Evolutionary conservation across 768 basidiomycete species (phyloP).

Genomic region (Mycena floridula): DNA sequence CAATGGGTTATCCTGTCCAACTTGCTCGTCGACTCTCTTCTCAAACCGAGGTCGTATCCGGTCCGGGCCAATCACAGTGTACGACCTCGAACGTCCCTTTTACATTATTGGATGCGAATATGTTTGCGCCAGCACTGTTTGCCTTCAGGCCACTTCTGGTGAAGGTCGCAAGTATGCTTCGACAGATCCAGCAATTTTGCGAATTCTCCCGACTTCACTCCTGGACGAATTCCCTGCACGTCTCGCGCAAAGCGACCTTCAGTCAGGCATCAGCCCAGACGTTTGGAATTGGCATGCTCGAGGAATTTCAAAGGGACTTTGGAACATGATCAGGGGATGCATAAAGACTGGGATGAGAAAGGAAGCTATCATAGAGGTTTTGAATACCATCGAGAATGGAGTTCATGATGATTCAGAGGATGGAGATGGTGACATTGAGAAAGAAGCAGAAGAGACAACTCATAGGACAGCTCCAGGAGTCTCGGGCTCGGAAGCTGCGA

Average conservation of each 20-base stretch:
- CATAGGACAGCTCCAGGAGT: background rate
- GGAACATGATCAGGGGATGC: slow-evolving; percentile 65
- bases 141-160: too few species aligned
- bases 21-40: slow-evolving; percentile 49
- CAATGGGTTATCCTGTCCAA: slow-evolving; percentile 74
- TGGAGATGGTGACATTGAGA: slow-evolving; percentile 5
- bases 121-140: slow-evolving; percentile 48
- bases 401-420: slow-evolving; percentile 19
- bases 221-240: slow-evolving; percentile 71
- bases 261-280: slow-evolving; percentile 50
- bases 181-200: slow-evolving; percentile 67
- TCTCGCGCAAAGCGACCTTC: slow-evolving; percentile 48
- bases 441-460: slow-evolving; percentile 1
- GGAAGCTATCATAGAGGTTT: slow-evolving; percentile 54
- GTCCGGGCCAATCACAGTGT: slow-evolving; percentile 70
- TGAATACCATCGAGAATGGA: slow-evolving; percentile 53
- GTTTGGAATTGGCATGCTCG: slow-evolving; percentile 77
- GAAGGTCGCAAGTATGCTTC: slow-evolving; percentile 68
- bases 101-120: slow-evolving; percentile 86
- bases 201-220: slow-evolving; percentile 59
- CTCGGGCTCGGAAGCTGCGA: slow-evolving; percentile 8
- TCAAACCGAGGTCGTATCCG: slow-evolving; percentile 73
- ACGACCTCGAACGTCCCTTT: slow-evolving; percentile 75
- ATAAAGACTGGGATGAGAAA: slow-evolving; percentile 54
- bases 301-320: slow-evolving; percentile 64